Evolutionary conservation across 2,329 filamentous ascomycete genomes (phyloP).

Genomic region (Orbilia quercus): DNA sequence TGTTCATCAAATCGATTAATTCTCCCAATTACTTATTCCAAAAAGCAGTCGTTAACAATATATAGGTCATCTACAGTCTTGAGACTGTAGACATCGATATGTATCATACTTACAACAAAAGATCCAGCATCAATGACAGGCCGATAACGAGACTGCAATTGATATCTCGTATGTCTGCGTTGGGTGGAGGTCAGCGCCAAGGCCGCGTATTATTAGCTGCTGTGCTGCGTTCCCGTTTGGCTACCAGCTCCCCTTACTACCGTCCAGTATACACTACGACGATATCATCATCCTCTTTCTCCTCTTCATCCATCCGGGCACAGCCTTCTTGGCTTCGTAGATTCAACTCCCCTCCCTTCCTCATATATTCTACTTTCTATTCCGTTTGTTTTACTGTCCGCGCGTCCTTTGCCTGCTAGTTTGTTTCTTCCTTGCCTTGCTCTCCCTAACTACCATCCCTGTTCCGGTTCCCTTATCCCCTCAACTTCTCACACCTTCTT

Average conservation of each 20-base stretch:
- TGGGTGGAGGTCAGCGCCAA: slow-evolving; percentile 33
- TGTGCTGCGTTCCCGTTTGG: slow-evolving; percentile 27
- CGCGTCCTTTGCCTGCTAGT: slow-evolving; percentile 36
- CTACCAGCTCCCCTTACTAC: slow-evolving; percentile 14
- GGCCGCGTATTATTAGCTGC: slow-evolving; percentile 14
- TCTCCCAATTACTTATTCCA: no score
- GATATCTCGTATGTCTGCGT: slow-evolving; percentile 4
- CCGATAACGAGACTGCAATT: no score
- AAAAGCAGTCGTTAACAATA: no score
- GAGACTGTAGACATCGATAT: no score
- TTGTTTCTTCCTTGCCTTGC: slow-evolving; percentile 42
- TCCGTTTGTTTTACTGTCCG: slow-evolving; percentile 23
- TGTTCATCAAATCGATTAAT: no score
- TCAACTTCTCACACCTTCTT: slow-evolving; percentile 9
- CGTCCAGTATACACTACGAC: no score
- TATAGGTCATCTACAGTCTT: no score
- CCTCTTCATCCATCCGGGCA: slow-evolving; percentile 24
- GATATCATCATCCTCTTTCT: slow-evolving; percentile 11
- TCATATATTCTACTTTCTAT: slow-evolving; percentile 9
- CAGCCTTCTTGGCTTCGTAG: slow-evolving; percentile 37
- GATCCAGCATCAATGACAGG: no score
- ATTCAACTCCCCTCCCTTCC: slow-evolving; percentile 5
- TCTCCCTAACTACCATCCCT: slow-evolving; percentile 60
- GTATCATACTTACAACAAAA: no score
- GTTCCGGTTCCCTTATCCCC: slow-evolving; percentile 52